Conservation (phyloP, 2,329 filamentous ascomycete species). For the Colletotrichum tofieldiae region DNA sequence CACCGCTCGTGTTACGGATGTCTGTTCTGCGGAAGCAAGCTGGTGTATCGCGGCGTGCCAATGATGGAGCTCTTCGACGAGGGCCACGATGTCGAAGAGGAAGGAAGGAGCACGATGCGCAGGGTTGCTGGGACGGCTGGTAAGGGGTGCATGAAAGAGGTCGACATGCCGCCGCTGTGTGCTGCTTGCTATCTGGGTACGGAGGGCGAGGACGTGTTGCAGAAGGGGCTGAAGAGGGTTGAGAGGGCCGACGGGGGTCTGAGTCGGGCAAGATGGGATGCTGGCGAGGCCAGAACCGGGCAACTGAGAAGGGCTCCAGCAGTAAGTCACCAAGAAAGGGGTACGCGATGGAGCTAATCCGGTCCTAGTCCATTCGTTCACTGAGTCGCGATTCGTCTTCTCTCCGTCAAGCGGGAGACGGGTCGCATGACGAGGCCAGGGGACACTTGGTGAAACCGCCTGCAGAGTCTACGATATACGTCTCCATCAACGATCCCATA, state of each 20-base stretch:
- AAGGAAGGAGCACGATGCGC: slow-evolving; percentile 14
- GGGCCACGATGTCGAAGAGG: slow-evolving; percentile 38
- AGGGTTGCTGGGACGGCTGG: slow-evolving; percentile 23
- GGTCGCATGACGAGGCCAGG: slow-evolving; percentile 15
- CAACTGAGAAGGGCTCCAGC: slow-evolving; percentile 38
- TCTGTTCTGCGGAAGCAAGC: slow-evolving; percentile 64
- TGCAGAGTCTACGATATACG: slow-evolving; percentile 59
- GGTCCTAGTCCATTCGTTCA: slow-evolving; percentile 17
- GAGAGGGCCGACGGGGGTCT: slow-evolving; percentile 64
- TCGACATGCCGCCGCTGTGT: slow-evolving; percentile 66
- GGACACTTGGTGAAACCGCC: slow-evolving; percentile 23
- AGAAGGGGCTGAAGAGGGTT: slow-evolving; percentile 61
- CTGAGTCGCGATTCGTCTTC: slow-evolving; percentile 24
- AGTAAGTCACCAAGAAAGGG: slow-evolving; percentile 10
- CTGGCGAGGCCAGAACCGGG: slow-evolving; percentile 44
- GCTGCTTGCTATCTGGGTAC: slow-evolving; percentile 60
- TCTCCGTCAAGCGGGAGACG: slow-evolving; percentile 11
- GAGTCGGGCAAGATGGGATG: slow-evolving; percentile 61
- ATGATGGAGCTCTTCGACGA: slow-evolving; percentile 54
- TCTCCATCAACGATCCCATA: slow-evolving; percentile 66
- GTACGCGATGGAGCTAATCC: neutral
- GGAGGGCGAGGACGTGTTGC: slow-evolving; percentile 57
- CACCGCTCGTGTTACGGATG: slow-evolving; percentile 71
- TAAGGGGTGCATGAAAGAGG: slow-evolving; percentile 55
- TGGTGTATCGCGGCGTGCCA: slow-evolving; percentile 54